A percentile compares a stretch with the other conserved stretches of the same genome.
Evolutionary conservation across 495 filamentous ascomycete species (phyloP).

Genomic region (Cladorrhinum samala): DNA sequence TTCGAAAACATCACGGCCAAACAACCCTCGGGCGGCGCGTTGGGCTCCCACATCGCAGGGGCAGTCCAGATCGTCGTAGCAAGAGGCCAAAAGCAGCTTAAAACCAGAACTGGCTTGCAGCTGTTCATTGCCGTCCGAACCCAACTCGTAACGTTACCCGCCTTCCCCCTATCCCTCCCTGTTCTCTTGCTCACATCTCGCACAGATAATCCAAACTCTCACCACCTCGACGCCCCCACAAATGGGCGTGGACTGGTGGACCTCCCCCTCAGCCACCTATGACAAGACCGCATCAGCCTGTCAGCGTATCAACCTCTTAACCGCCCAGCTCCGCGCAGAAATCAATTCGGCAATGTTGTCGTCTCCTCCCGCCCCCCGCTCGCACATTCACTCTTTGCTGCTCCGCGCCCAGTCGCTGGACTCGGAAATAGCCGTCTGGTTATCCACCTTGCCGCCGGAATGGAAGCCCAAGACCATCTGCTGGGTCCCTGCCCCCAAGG

Average conservation of each 20-base stretch:
- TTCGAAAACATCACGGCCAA: constrained; percentile 53
- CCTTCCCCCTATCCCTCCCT: background rate
- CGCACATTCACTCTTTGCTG: constrained; percentile 36
- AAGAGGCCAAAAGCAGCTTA: constrained; percentile 45
- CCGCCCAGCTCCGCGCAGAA: constrained; percentile 43
- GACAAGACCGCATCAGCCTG: constrained; percentile 35
- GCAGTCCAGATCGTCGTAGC: constrained; percentile 49
- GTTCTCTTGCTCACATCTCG: background rate
- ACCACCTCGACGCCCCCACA: constrained; percentile 37
- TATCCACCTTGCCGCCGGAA: constrained; percentile 30
- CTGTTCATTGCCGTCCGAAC: constrained; percentile 49
- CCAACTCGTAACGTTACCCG: constrained; percentile 44
- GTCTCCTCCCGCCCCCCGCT: constrained; percentile 32
- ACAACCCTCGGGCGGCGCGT: constrained; percentile 40
- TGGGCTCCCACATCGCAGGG: constrained; percentile 50
- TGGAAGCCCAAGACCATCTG: constrained; percentile 39
- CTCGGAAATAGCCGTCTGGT: constrained; percentile 38
- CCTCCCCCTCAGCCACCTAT: constrained; percentile 30
- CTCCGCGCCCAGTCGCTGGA: constrained; percentile 39
- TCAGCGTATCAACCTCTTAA: constrained; percentile 39
- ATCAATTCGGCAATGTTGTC: constrained; percentile 33
- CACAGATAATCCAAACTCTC: constrained; percentile 42
- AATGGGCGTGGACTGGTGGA: constrained; percentile 50
- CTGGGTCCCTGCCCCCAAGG: constrained; percentile 12
- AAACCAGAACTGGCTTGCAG: constrained; percentile 39